A percentile compares a stretch with the other conserved stretches of the same genome.
Conservation (phyloP, 2,329 filamentous ascomycete genomes). For the Arthrobotrys sinensis region DNA sequence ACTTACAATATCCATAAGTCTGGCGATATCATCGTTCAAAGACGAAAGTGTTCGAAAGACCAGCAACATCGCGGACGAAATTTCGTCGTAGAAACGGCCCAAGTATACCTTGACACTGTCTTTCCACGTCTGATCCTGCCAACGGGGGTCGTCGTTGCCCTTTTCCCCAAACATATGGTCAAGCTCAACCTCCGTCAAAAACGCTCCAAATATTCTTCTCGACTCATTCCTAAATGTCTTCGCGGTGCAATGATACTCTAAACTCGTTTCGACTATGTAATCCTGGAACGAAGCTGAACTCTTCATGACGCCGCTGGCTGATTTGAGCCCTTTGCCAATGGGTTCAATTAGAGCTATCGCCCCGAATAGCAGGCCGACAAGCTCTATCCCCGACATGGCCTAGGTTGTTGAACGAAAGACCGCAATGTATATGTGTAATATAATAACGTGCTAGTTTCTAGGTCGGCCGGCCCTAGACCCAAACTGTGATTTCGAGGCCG, state of each 20-base stretch:
- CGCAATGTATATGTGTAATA: no score
- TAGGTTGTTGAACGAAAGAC: no score
- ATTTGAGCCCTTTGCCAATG: slow-evolving; percentile 21
- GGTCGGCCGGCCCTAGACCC: no score
- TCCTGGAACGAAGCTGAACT: slow-evolving; percentile 27
- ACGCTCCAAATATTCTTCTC: slow-evolving; percentile 13
- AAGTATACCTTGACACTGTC: slow-evolving; percentile 6
- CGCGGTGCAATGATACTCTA: slow-evolving; percentile 13
- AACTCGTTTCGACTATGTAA: slow-evolving; percentile 1
- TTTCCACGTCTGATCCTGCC: slow-evolving; percentile 16
- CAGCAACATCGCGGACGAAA: not conserved
- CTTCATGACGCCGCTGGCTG: slow-evolving; percentile 10
- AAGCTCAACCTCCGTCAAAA: slow-evolving; percentile 11
- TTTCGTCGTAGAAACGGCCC: not conserved
- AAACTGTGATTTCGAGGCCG: no score
- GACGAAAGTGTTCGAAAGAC: slow-evolving; percentile 7
- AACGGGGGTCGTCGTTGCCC: slow-evolving; percentile 1
- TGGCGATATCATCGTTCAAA: slow-evolving; percentile 17
- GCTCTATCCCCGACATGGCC: slow-evolving; percentile 13
- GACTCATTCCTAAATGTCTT: slow-evolving; percentile 23
- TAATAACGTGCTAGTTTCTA: no score
- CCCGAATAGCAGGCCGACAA: slow-evolving; percentile 20
- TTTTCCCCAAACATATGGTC: slow-evolving; percentile 16
- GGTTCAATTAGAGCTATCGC: slow-evolving; percentile 20
- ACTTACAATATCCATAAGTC: slow-evolving; percentile 13